These are phyloP conservation scores for Apophysomyces trapeziformis DNA, from an alignment of 371 early-diverging fungal genomes.

Conservation along the genomic window DNA sequence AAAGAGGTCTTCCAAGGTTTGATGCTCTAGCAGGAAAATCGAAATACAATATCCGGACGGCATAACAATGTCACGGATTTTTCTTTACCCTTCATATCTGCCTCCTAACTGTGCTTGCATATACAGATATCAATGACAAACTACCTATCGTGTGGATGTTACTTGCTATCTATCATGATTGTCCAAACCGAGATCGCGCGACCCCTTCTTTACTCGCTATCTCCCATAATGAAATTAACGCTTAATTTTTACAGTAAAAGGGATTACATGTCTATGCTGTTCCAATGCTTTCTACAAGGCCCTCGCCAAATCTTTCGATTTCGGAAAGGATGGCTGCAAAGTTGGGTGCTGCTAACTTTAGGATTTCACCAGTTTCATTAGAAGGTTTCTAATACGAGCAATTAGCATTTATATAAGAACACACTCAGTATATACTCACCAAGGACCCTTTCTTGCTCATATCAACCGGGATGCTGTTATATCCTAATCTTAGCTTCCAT, in stretches of 20 bases:
- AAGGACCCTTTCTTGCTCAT: slow-evolving; percentile 56
- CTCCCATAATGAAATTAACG: no score
- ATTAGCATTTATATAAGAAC: background rate
- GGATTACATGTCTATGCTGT: slow-evolving; percentile 4
- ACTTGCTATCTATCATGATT: no score
- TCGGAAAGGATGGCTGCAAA: slow-evolving; percentile 71
- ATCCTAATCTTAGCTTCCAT: slow-evolving; percentile 72
- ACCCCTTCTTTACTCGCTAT: no score
- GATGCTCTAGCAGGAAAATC: no score
- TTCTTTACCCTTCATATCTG: no score
- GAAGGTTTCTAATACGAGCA: slow-evolving; percentile 41
- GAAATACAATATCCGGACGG: no score
- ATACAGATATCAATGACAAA: no score
- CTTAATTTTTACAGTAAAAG: background rate
- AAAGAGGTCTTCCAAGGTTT: no score
- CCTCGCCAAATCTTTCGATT: slow-evolving; percentile 65
- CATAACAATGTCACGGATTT: no score
- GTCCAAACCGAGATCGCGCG: no score
- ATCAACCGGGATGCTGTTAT: slow-evolving; percentile 63
- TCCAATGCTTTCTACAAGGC: slow-evolving; percentile 25
- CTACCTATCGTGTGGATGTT: no score
- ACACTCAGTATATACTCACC: slow-evolving; percentile 34
- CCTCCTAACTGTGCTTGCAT: no score
- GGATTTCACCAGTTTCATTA: slow-evolving; percentile 41
- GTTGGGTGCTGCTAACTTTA: slow-evolving; percentile 66